These are phyloP conservation scores for Hymenoscyphus scutula DNA, from an alignment of 2,329 filamentous ascomycete species.

Conservation along the genomic window DNA sequence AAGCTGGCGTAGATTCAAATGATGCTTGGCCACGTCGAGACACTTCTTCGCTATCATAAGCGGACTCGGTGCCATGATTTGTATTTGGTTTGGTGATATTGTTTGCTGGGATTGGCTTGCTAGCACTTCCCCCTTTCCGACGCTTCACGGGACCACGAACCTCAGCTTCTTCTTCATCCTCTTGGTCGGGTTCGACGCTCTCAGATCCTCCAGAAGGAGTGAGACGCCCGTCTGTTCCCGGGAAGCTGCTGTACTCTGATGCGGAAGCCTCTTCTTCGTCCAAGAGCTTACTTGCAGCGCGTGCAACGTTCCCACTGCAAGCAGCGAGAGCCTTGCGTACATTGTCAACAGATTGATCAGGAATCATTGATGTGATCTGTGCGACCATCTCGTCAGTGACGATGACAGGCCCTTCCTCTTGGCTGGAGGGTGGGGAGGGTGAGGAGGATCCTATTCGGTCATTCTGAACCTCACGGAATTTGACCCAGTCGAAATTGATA, in stretches of 20 bases:
- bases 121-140: neutral
- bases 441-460: slow-evolving; percentile 38
- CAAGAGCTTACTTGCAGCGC: slow-evolving; percentile 48
- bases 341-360: slow-evolving; percentile 48
- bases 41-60: slow-evolving; percentile 3
- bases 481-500: neutral
- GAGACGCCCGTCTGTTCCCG: slow-evolving; percentile 15
- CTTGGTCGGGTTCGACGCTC: slow-evolving; percentile 50
- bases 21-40: neutral
- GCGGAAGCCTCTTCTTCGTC: slow-evolving; percentile 42
- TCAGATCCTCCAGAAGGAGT: slow-evolving; percentile 43
- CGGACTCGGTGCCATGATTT: slow-evolving; percentile 8
- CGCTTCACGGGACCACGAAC: slow-evolving; percentile 45
- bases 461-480: slow-evolving; percentile 8
- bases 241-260: slow-evolving; percentile 37
- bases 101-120: slow-evolving; percentile 1
- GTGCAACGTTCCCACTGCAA: slow-evolving; percentile 57
- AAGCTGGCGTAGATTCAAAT: neutral
- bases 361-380: slow-evolving; percentile 49
- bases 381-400: slow-evolving; percentile 56
- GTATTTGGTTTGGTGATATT: slow-evolving; percentile 5
- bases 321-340: slow-evolving; percentile 52
- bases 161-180: slow-evolving; percentile 46
- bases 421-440: slow-evolving; percentile 21
- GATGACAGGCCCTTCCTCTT: slow-evolving; percentile 38